Percentiles rank a stretch among this genome's conserved stretches.
phyloP scores from a whole-genome alignment of 257 asterid species.

The Coffea eugenioides region DNA sequence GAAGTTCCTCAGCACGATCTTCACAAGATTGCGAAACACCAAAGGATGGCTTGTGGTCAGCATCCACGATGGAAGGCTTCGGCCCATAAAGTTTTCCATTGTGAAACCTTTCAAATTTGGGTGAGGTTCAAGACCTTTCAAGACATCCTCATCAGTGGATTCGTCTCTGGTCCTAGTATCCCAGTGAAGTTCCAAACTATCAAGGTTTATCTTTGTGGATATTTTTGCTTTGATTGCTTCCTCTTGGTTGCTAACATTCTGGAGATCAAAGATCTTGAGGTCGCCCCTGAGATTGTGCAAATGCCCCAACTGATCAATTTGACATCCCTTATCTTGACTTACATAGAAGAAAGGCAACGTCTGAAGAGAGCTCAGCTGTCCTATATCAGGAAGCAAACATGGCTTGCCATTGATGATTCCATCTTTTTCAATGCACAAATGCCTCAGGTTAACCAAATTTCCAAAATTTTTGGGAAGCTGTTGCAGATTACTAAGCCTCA shows the following conservation, averaged over 20 bases:
- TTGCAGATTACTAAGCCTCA: background rate
- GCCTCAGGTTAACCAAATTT: constrained; percentile 19
- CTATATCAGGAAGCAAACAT: constrained; percentile 19
- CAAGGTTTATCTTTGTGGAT: constrained; percentile 2
- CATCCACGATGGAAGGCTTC: background rate
- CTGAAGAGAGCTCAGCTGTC: constrained; percentile 19
- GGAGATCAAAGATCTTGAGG: constrained; percentile 22
- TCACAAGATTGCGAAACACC: background rate
- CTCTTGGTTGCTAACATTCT: background rate
- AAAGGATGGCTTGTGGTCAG: background rate
- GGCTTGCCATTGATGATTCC: background rate
- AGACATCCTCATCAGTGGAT: background rate
- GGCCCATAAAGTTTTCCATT: too few species aligned
- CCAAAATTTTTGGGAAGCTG: background rate
- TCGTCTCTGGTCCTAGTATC: background rate
- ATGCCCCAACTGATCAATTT: constrained; percentile 12
- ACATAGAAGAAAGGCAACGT: constrained; percentile 16
- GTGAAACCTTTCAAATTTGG: constrained; percentile 16
- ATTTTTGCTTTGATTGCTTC: constrained; percentile 17
- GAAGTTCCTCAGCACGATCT: background rate
- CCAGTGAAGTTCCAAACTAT: constrained; percentile 1
- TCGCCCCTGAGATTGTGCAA: constrained; percentile 18
- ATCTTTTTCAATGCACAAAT: constrained; percentile 6
- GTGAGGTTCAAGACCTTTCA: constrained; percentile 21
- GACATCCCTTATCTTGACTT: background rate